Evolutionary conservation across 768 basidiomycete genomes (phyloP).

Genomic region (Leucocoprinus leucothites): DNA sequence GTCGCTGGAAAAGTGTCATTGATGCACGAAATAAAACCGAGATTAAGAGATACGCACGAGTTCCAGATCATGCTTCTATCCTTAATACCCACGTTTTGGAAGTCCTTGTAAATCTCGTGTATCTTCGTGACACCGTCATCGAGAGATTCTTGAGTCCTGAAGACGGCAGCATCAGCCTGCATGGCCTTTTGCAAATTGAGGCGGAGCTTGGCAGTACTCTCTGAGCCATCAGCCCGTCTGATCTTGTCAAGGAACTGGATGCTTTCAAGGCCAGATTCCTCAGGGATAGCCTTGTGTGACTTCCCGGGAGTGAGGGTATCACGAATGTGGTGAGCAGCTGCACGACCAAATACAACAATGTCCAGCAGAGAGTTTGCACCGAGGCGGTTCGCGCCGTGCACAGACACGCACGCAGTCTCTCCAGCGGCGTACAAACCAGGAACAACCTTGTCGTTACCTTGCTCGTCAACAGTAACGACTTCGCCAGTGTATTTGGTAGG

Average conservation of each 20-base stretch:
- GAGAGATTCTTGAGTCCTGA: constrained; percentile 86
- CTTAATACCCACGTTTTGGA: constrained; percentile 90
- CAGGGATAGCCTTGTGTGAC: constrained; percentile 85
- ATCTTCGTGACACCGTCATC: constrained; percentile 93
- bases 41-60: constrained; percentile 50
- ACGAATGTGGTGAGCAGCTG: constrained; percentile 95
- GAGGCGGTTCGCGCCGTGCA: constrained; percentile 98
- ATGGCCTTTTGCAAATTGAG: constrained; percentile 98
- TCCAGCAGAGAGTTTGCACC: constrained; percentile 99
- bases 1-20: constrained; percentile 54
- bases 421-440: constrained; percentile 98
- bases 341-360: constrained; percentile 98
- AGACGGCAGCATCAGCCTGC: constrained; percentile 97
- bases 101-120: constrained; percentile 81
- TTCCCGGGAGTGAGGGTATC: constrained; percentile 87
- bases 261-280: constrained; percentile 79
- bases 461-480: constrained; percentile 82
- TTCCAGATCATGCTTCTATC: constrained; percentile 99
- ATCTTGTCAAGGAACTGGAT: constrained; percentile 89
- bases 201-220: constrained; percentile 87
- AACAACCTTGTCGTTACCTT: constrained; percentile 91
- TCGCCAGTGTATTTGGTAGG: constrained; percentile 98
- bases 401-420: constrained; percentile 98
- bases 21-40: not conserved
- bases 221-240: constrained; percentile 72